These are phyloP conservation scores for Ceriops decandra DNA, from an alignment of 345 rosid genomes.

Conservation along the genomic window DNA sequence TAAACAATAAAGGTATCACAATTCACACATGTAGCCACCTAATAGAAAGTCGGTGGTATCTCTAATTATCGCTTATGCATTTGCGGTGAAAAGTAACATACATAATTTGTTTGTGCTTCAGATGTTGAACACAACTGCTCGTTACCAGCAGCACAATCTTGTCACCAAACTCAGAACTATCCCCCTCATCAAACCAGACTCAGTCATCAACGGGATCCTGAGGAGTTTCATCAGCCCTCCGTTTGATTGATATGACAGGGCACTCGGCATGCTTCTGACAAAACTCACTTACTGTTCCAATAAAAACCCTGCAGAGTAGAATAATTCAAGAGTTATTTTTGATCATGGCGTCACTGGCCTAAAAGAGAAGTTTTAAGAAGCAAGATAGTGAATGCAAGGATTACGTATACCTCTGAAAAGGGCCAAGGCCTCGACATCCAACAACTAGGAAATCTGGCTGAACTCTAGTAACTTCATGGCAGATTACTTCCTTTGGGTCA, in stretches of 20 bases:
- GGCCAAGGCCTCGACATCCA: constrained; percentile 92
- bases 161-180: background rate
- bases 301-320: constrained; percentile 70
- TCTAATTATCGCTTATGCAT: too few relatives aligned
- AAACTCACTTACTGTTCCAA: constrained; percentile 93
- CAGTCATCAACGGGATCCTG: constrained; percentile 95
- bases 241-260: constrained; percentile 85
- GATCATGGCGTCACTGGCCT: background rate
- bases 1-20: too few relatives aligned
- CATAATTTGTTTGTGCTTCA: too few relatives aligned
- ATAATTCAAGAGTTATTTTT: background rate
- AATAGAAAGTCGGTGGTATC: too few relatives aligned
- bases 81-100: too few relatives aligned
- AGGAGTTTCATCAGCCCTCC: constrained; percentile 71
- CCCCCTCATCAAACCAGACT: background rate
- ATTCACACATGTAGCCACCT: too few relatives aligned
- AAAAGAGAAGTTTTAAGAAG: background rate
- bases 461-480: constrained; percentile 79
- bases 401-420: constrained; percentile 70
- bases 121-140: too few relatives aligned
- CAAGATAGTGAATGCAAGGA: background rate
- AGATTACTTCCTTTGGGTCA: constrained; percentile 81
- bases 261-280: constrained; percentile 95
- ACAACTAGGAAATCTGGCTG: constrained; percentile 81
- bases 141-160: too few relatives aligned